These are phyloP conservation scores for Chaetothyriales sp. DNA, from an alignment of 2,329 filamentous ascomycete genomes.

Conservation along the genomic window DNA sequence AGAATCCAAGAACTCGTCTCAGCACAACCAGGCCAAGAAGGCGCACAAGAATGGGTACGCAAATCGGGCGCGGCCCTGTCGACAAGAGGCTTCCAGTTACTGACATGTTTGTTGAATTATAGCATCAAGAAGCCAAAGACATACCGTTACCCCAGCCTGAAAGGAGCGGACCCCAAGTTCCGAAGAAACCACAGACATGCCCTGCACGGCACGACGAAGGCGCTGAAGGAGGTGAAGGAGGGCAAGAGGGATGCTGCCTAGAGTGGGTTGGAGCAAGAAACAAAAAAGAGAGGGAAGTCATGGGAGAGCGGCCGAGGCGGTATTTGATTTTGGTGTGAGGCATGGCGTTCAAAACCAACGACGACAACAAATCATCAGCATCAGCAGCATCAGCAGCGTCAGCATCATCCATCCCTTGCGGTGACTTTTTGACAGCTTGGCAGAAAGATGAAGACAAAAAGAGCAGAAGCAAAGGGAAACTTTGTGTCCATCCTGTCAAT, in stretches of 20 bases:
- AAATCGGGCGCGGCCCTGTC: constrained; percentile 6
- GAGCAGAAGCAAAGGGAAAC: not conserved
- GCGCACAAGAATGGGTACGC: constrained; percentile 97
- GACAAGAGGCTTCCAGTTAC: not conserved
- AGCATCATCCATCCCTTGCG: not conserved
- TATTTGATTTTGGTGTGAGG: not conserved
- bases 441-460: not conserved
- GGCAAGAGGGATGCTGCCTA: constrained; percentile 82
- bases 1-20: constrained; percentile 99
- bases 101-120: not conserved
- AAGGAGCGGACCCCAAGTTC: constrained; percentile 99
- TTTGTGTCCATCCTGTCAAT: not conserved
- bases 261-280: constrained; percentile 20
- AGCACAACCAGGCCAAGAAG: constrained; percentile 98
- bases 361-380: not conserved
- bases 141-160: constrained; percentile 94
- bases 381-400: not conserved
- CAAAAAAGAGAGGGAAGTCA: constrained; percentile 22
- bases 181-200: constrained; percentile 99
- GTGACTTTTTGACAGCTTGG: not conserved
- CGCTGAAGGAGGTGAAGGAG: constrained; percentile 95
- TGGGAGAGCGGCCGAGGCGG: constrained; percentile 1
- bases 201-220: constrained; percentile 96
- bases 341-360: not conserved
- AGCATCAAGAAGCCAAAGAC: constrained; percentile 99